Conservation (phyloP, 2,329 filamentous ascomycete species). For the Colletotrichum neosansevieriae region DNA sequence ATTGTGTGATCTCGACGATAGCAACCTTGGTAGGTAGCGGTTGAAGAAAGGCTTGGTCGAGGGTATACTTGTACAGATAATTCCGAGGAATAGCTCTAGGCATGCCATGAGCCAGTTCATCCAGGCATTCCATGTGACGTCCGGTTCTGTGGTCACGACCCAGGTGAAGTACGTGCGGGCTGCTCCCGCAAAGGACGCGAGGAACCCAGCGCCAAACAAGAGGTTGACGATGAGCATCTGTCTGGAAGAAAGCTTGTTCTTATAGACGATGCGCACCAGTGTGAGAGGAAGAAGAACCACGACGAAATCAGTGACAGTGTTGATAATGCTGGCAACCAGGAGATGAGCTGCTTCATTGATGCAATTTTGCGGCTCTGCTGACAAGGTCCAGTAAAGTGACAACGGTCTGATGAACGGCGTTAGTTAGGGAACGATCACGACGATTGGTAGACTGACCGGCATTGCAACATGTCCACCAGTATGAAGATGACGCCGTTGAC, state of each 20-base stretch:
- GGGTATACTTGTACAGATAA: conserved; percentile 59
- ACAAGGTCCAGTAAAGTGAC: conserved; percentile 53
- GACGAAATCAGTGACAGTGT: conserved; percentile 70
- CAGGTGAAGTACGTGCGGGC: conserved; percentile 54
- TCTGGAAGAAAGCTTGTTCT: conserved; percentile 57
- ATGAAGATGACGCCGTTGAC: conserved; percentile 51
- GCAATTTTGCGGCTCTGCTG: conserved; percentile 51
- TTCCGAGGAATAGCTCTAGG: conserved; percentile 58
- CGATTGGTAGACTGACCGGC: conserved; percentile 47
- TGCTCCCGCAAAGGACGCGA: conserved; percentile 56
- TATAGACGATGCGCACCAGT: conserved; percentile 49
- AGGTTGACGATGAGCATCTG: conserved; percentile 60
- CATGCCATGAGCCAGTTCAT: conserved; percentile 51
- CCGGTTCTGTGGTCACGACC: conserved; percentile 46
- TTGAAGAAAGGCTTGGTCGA: conserved; percentile 59
- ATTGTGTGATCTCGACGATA: conserved; percentile 35
- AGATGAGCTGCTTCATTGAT: conserved; percentile 64
- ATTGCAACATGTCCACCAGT: conserved; percentile 53
- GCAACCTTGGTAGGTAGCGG: conserved; percentile 49
- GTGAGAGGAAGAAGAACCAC: conserved; percentile 65
- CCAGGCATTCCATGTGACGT: conserved; percentile 53
- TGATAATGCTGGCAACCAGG: conserved; percentile 67
- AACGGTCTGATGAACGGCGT: conserved; percentile 50
- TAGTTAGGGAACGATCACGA: conserved; percentile 9
- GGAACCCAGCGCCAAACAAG: conserved; percentile 63